Percentiles rank a stretch among this genome's conserved stretches.
phyloP scores from a whole-genome alignment of 345 rosid genomes.

The Salix exigua region DNA sequence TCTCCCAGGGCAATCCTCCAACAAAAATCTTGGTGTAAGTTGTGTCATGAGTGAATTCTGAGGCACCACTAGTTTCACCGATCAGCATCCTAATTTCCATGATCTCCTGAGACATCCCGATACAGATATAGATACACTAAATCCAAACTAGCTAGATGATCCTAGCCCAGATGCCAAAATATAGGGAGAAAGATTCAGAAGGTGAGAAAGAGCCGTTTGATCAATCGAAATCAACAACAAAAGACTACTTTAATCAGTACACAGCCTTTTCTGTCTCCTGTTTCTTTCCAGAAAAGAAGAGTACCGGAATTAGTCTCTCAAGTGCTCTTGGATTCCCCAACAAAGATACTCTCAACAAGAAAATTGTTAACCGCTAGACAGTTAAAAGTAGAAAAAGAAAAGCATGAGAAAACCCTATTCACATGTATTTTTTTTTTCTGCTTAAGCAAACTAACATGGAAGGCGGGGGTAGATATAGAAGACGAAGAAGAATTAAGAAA shows the following conservation, averaged over 20 bases:
- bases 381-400: neutral
- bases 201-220: neutral
- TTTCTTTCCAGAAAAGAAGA: neutral
- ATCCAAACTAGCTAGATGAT: neutral
- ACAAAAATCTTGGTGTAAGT: slow-evolving; percentile 40
- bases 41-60: slow-evolving; percentile 7
- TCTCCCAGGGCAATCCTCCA: slow-evolving; percentile 48
- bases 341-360: neutral
- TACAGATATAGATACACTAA: neutral
- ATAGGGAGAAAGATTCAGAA: neutral
- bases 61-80: neutral
- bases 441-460: neutral
- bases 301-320: neutral
- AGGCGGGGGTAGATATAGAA: neutral
- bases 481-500: neutral
- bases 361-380: neutral
- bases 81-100: neutral
- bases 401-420: neutral
- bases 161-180: neutral
- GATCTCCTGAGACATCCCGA: neutral
- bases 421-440: neutral
- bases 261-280: neutral
- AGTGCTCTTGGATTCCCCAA: neutral
- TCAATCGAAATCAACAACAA: neutral
- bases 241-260: neutral